Evolutionary conservation across 2,329 filamentous ascomycete species (phyloP).

Genomic region (Paracamarosporium sp.): DNA sequence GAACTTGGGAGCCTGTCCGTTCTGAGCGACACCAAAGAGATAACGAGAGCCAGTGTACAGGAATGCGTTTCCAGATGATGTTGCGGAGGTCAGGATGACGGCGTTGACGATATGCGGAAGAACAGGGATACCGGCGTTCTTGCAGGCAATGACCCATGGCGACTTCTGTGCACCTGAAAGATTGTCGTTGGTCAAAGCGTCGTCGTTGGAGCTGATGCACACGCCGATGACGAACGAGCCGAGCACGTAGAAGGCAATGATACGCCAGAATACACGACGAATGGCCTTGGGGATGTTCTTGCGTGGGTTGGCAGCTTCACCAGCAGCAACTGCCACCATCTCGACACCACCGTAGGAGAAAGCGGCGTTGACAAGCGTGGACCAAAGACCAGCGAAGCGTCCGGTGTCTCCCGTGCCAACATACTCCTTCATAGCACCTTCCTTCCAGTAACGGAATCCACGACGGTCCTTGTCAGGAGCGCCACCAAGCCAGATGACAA

Average conservation of each 20-base stretch:
- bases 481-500: slow-evolving; percentile 46
- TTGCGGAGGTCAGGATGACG: slow-evolving; percentile 74
- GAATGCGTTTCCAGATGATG: slow-evolving; percentile 72
- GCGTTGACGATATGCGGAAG: slow-evolving; percentile 79
- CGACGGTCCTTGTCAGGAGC: slow-evolving; percentile 40
- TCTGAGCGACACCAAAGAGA: slow-evolving; percentile 58
- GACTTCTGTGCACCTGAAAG: slow-evolving; percentile 44
- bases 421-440: slow-evolving; percentile 60
- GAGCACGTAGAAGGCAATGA: slow-evolving; percentile 62
- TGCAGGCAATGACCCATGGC: slow-evolving; percentile 68
- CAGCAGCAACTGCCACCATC: slow-evolving; percentile 47
- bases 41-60: slow-evolving; percentile 63
- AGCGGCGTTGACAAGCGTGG: slow-evolving; percentile 61
- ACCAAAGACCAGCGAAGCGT: slow-evolving; percentile 67
- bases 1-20: slow-evolving; percentile 60
- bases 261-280: slow-evolving; percentile 62
- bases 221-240: slow-evolving; percentile 65
- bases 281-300: slow-evolving; percentile 61
- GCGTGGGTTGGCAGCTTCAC: slow-evolving; percentile 44
- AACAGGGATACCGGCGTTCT: slow-evolving; percentile 69
- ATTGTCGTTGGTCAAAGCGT: slow-evolving; percentile 55
- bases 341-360: slow-evolving; percentile 47
- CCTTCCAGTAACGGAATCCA: slow-evolving; percentile 73
- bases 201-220: slow-evolving; percentile 63
- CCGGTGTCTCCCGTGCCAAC: slow-evolving; percentile 64